Evolutionary conservation across 768 basidiomycete species (phyloP).

Genomic region (Lactarius indigo): DNA sequence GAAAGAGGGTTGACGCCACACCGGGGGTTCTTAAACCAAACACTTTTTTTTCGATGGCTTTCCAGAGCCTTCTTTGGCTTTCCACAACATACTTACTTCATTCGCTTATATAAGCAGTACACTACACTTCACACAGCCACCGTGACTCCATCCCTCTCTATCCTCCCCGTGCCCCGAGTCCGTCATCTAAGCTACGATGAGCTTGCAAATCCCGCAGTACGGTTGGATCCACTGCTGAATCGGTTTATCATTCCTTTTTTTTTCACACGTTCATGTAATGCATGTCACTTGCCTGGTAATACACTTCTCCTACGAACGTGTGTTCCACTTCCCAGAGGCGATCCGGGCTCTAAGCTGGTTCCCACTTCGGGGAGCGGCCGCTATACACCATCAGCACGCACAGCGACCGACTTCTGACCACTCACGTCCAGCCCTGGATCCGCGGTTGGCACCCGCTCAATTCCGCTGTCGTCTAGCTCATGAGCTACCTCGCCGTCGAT

Average conservation of each 20-base stretch:
- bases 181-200: slow-evolving; percentile 70
- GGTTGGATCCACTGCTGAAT: slow-evolving; percentile 70
- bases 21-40: slow-evolving; percentile 24
- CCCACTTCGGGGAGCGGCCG: slow-evolving; percentile 65
- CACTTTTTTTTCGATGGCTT: slow-evolving; percentile 27
- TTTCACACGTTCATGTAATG: neutral
- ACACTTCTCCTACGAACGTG: slow-evolving; percentile 96
- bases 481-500: slow-evolving; percentile 65
- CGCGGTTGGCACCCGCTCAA: slow-evolving; percentile 88
- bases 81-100: slow-evolving; percentile 23
- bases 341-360: slow-evolving; percentile 51
- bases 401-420: slow-evolving; percentile 31
- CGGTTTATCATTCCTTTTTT: slow-evolving; percentile 20
- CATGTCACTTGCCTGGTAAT: slow-evolving; percentile 60
- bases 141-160: neutral
- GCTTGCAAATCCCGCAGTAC: slow-evolving; percentile 86
- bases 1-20: slow-evolving; percentile 16
- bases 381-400: slow-evolving; percentile 36
- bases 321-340: slow-evolving; percentile 51
- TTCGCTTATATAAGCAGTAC: slow-evolving; percentile 22
- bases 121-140: neutral
- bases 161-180: slow-evolving; percentile 12
- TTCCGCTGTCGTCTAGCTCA: slow-evolving; percentile 73
- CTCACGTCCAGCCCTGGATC: slow-evolving; percentile 86
- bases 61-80: slow-evolving; percentile 30